phyloP scores from a whole-genome alignment of 331 rosid genomes.

The Acacia pycnantha region DNA sequence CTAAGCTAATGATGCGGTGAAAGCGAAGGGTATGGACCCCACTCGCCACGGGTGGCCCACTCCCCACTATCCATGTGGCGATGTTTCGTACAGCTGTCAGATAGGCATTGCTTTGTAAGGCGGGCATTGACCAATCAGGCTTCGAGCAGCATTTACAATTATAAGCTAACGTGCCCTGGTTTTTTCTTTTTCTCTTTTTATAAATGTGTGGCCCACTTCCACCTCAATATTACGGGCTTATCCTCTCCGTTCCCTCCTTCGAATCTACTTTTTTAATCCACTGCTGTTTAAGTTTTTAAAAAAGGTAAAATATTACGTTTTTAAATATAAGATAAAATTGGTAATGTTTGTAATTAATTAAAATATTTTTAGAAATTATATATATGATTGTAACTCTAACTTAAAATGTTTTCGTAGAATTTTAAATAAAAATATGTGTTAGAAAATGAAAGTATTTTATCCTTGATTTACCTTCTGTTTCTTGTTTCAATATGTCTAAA shows the following conservation, averaged over 20 bases:
- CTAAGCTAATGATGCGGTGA: not conserved
- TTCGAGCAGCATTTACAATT: not conserved
- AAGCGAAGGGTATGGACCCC: not conserved
- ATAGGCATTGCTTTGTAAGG: not conserved
- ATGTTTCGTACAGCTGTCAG: slow-evolving; percentile 37
- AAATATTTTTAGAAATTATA: no score
- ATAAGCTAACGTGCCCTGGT: not conserved
- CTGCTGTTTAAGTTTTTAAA: no score
- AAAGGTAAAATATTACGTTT: no score
- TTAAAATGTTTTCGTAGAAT: no score
- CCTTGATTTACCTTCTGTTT: not conserved
- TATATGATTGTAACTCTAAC: no score
- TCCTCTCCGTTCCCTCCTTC: not conserved
- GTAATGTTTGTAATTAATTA: no score
- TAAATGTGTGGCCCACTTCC: not conserved
- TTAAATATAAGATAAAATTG: no score
- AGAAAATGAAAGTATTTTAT: no score
- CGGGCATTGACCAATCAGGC: slow-evolving; percentile 23
- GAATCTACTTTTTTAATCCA: no score
- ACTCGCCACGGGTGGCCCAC: slow-evolving; percentile 29
- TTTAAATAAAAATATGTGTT: no score
- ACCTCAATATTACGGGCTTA: not conserved
- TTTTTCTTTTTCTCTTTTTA: no score
- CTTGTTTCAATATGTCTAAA: not conserved
- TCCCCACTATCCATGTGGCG: not conserved